Evolutionary conservation across 345 rosid genomes (phyloP), one percentile per base, ranked within the genome.

Genomic region (Angophora floribunda): DNA sequence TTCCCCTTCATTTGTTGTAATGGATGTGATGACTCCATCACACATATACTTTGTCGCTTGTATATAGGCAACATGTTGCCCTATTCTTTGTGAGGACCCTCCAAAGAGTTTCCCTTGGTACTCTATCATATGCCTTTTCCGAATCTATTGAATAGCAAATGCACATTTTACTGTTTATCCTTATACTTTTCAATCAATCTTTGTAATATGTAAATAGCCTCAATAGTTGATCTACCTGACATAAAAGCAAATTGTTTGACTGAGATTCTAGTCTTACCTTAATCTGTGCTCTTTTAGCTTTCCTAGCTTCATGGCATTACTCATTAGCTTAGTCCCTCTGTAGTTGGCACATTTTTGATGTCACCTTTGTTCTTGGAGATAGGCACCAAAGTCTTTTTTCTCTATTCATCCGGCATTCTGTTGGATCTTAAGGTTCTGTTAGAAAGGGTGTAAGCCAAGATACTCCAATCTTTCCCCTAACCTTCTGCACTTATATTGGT

Each of bases 241-340:
- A 85, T 88, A 15, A 88, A 85, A 49, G 84, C 51, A 36, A 88
- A 88, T 67, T 88, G 87, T 32, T 88, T 88, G 32, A 59, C 89
- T n/a, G 85, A 59, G 32, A 88, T 47, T 22, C 8, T 7, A 47
- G 86, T 55, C 67, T 44, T 24, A n/a, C 85, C 86, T 44, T 87
- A 51, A 32, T 41, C 52, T 41, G 26, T 51, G 44, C 65, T 87
- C 32, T 11, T 51, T 79, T 22, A 87, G 86, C 50, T 75, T 79
- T 87, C 88, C 63, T 30, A 79, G 41, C 28, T 78, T 87, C 89
- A 32, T 79, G 26, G 86, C 28, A 79, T 79, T 24, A 32, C 86
- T 87, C 51, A 52, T 87, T 21, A 87, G 51, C 52, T 87, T 79
- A 11, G 45, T 52, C 32, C 53, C 44, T 87, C 19, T 79, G 7